phyloP scores from a whole-genome alignment of 2,329 filamentous ascomycete species.

The Thielaviopsis ethacetica region DNA sequence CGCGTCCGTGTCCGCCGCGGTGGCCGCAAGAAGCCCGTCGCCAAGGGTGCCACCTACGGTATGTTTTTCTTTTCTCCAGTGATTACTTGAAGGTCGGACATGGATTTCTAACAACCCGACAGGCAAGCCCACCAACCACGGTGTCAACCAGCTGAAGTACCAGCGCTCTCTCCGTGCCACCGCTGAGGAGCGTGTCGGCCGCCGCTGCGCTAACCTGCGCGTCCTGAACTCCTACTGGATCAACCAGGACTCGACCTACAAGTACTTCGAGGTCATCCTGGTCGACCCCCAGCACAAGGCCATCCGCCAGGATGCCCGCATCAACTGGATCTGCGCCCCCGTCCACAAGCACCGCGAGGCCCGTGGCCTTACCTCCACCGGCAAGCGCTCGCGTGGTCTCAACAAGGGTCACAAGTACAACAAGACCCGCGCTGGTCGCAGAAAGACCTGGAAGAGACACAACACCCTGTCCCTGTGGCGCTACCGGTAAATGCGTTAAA shows the following conservation, averaged over 20 bases:
- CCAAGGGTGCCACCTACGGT: slow-evolving; percentile 99
- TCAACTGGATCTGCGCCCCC: slow-evolving; percentile 99
- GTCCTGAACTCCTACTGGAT: slow-evolving; percentile 99
- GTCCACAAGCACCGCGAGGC: slow-evolving; percentile 99
- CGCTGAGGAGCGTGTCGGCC: slow-evolving; percentile 98
- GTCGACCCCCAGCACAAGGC: slow-evolving; percentile 99
- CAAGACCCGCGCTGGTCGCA: slow-evolving; percentile 91
- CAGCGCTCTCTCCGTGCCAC: slow-evolving; percentile 96
- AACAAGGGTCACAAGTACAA: slow-evolving; percentile 99
- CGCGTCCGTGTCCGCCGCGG: slow-evolving; percentile 94
- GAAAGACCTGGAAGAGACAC: slow-evolving; percentile 99
- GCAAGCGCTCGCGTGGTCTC: slow-evolving; percentile 99
- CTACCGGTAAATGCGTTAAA: slow-evolving; percentile 55
- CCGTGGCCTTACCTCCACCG: slow-evolving; percentile 91
- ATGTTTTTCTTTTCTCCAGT: slow-evolving; percentile 29
- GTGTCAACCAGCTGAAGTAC: slow-evolving; percentile 99
- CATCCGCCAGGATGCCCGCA: slow-evolving; percentile 95
- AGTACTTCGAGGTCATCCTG: slow-evolving; percentile 99
- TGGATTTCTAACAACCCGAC: slow-evolving; percentile 18
- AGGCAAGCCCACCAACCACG: slow-evolving; percentile 99
- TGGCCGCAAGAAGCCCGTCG: slow-evolving; percentile 91
- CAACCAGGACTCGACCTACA: slow-evolving; percentile 99
- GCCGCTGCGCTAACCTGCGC: slow-evolving; percentile 95
- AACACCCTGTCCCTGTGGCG: slow-evolving; percentile 99
- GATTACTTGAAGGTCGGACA: background rate